Percentiles rank a stretch among this genome's conserved stretches.
These are phyloP conservation scores for Zymoseptoria ardabiliae DNA, from an alignment of 2,329 filamentous ascomycete species.

Conservation along the genomic window DNA sequence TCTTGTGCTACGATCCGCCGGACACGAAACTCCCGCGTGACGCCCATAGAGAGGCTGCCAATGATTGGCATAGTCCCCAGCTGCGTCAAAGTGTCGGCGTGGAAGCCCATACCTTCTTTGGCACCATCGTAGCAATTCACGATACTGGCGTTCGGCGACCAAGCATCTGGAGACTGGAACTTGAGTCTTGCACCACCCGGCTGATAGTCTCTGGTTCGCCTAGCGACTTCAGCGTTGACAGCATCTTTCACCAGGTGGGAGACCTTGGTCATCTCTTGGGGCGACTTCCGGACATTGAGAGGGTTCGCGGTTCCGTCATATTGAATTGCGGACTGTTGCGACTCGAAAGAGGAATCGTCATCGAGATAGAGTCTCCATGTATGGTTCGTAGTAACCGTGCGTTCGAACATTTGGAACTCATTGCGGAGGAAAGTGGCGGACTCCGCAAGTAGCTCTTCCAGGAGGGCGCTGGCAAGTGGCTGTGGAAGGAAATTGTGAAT, in stretches of 20 bases:
- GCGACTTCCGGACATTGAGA: conserved; percentile 64
- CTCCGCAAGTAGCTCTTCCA: conserved; percentile 70
- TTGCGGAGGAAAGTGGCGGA: conserved; percentile 61
- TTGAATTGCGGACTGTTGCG: conserved; percentile 70
- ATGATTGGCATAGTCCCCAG: conserved; percentile 83
- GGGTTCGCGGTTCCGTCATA: conserved; percentile 73
- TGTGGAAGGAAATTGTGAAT: conserved; percentile 80
- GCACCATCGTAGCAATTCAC: conserved; percentile 89
- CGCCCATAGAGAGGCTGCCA: conserved; percentile 81
- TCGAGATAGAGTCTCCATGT: conserved; percentile 79
- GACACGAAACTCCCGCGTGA: conserved; percentile 87
- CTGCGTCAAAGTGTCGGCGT: conserved; percentile 88
- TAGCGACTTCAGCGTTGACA: conserved; percentile 71
- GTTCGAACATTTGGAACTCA: conserved; percentile 82
- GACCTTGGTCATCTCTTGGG: conserved; percentile 64
- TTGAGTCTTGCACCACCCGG: conserved; percentile 65
- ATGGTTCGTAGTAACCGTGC: conserved; percentile 76
- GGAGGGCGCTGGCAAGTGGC: conserved; percentile 63
- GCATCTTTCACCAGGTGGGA: conserved; percentile 62
- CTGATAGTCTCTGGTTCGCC: conserved; percentile 62
- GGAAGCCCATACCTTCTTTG: conserved; percentile 78
- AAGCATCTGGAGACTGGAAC: conserved; percentile 65
- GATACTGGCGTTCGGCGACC: conserved; percentile 83
- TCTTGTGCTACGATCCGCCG: conserved; percentile 60
- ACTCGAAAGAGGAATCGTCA: conserved; percentile 58